These are phyloP conservation scores for Pythium grandisporangium DNA, from an alignment of 352 stramenopile species.

Conservation along the genomic window DNA sequence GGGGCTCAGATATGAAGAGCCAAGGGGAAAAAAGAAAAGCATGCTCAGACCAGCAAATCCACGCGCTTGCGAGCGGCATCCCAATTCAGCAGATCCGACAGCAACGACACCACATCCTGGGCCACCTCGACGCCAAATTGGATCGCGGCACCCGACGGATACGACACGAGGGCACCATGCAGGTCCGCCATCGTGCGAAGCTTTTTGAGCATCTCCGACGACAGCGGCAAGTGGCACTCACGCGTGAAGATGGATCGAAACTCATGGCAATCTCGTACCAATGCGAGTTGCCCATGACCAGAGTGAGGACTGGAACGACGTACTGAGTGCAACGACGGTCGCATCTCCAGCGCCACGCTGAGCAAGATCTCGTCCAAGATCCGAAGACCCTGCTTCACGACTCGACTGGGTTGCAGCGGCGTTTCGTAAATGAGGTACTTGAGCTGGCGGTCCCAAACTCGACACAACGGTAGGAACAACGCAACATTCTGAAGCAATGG, in stretches of 20 bases:
- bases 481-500: conserved; percentile 77
- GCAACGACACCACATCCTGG: conserved; percentile 63
- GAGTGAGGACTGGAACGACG: conserved; percentile 23
- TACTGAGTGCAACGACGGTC: conserved; percentile 36
- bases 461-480: conserved; percentile 59
- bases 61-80: conserved; percentile 43
- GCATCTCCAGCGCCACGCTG: conserved; percentile 60
- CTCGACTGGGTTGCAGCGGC: conserved; percentile 55
- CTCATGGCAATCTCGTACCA: conserved; percentile 57
- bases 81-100: conserved; percentile 64
- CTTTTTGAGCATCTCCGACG: conserved; percentile 38
- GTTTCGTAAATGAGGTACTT: conserved; percentile 75
- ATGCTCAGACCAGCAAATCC: conserved; percentile 15
- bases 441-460: conserved; percentile 73
- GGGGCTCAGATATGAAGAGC: no score
- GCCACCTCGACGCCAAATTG: conserved; percentile 74
- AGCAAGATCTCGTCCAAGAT: conserved; percentile 81
- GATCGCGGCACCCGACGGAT: conserved; percentile 49
- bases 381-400: conserved; percentile 69
- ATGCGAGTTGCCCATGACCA: conserved; percentile 50
- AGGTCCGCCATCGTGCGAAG: conserved; percentile 72
- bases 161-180: conserved; percentile 60
- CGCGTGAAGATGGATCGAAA: conserved; percentile 53
- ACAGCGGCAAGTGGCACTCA: conserved; percentile 39
- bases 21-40: no score